A percentile compares a stretch with the other conserved stretches of the same genome.
Evolutionary conservation across 345 rosid genomes (phyloP).

Genomic region (Aurinia saxatilis): DNA sequence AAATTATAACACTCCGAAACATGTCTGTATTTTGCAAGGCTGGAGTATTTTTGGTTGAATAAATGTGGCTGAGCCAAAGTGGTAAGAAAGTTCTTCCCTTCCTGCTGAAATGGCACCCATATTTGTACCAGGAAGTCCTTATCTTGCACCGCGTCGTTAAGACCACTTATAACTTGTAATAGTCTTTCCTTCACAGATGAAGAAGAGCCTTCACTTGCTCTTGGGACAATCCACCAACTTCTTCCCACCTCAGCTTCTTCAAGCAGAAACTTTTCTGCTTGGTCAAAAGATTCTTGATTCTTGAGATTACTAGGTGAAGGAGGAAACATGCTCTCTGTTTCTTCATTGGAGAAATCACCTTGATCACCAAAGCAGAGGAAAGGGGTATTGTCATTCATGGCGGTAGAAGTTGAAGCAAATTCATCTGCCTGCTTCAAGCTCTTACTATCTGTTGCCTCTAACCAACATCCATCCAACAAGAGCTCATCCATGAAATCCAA

Average conservation of each 20-base stretch:
- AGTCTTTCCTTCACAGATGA: conserved; percentile 55
- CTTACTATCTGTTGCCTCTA: conserved; percentile 50
- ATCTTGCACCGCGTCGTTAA: conserved; percentile 49
- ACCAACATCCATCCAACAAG: conserved; percentile 75
- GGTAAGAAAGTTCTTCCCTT: conserved; percentile 60
- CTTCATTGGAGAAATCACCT: conserved; percentile 22
- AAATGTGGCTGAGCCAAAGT: conserved; percentile 69
- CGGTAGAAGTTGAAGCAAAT: conserved; percentile 23
- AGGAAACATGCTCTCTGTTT: conserved; percentile 25
- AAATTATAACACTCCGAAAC: conserved; percentile 65
- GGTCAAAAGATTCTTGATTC: conserved; percentile 14
- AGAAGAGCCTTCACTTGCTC: conserved; percentile 23
- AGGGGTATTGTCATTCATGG: conserved; percentile 23
- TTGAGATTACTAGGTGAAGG: too few species aligned
- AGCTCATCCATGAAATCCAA: conserved; percentile 86
- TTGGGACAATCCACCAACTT: conserved; percentile 68
- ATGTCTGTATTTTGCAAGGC: conserved; percentile 58
- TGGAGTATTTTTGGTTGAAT: conserved; percentile 41
- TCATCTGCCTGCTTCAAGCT: conserved; percentile 32
- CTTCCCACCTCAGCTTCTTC: conserved; percentile 43
- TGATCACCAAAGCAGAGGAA: conserved; percentile 26
- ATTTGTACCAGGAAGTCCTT: conserved; percentile 65
- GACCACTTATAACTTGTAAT: conserved; percentile 38
- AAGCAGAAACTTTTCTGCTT: conserved; percentile 23
- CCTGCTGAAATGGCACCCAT: conserved; percentile 76